Conservation (phyloP, 1,139 yeast genomes). For the Pichia sp. region DNA sequence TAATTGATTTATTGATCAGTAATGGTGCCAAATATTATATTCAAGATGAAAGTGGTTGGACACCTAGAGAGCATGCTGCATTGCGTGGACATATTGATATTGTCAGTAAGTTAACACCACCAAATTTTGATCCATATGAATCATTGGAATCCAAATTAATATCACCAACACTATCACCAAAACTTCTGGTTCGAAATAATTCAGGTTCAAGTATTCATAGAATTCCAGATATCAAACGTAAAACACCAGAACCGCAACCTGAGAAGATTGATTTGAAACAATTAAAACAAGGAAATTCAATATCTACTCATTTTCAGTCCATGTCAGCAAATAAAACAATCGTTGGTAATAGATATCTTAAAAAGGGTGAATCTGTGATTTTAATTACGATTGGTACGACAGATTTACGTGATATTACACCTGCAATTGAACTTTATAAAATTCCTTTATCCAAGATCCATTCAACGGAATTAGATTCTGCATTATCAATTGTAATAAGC, state of each 20-base stretch:
- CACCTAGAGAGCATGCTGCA: constrained; percentile 94
- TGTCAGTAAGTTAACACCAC: constrained; percentile 53
- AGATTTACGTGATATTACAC: constrained; percentile 54
- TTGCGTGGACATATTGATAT: constrained; percentile 78
- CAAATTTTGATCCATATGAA: constrained; percentile 27
- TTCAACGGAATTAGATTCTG: constrained; percentile 81
- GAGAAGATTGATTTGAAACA: constrained; percentile 22
- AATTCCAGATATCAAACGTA: constrained; percentile 2
- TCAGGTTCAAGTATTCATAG: constrained; percentile 14
- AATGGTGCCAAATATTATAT: constrained; percentile 49
- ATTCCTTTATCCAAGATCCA: constrained; percentile 72
- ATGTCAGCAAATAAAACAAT: constrained; percentile 47
- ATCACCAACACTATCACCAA: constrained; percentile 23
- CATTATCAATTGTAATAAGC: constrained; percentile 68
- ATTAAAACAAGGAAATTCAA: constrained; percentile 29
- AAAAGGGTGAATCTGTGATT: constrained; percentile 57
- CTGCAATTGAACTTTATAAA: constrained; percentile 65
- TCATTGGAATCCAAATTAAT: constrained; percentile 15
- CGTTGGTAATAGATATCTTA: constrained; percentile 76
- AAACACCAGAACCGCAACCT: constrained; percentile 4
- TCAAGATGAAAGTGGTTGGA: constrained; percentile 89
- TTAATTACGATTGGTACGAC: constrained; percentile 83
- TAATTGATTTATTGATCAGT: constrained; percentile 50
- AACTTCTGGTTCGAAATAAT: constrained; percentile 12
- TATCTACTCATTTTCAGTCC: constrained; percentile 3